phyloP scores from a whole-genome alignment of 345 rosid genomes.

The Sapria himalayana region DNA sequence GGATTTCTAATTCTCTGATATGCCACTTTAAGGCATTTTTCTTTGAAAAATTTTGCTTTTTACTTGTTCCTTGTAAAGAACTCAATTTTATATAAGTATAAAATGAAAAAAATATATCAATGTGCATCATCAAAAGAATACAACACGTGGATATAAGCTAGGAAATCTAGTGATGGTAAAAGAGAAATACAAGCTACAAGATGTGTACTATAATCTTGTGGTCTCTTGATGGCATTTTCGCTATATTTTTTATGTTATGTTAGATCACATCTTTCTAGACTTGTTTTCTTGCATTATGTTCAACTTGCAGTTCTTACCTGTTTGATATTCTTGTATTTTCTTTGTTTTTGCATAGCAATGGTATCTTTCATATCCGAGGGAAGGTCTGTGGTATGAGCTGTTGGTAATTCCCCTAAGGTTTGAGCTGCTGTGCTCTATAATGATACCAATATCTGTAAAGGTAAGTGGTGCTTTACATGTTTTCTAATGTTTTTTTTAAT shows the following conservation, averaged over 20 bases:
- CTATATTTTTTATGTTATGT: too few relatives aligned
- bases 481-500: neutral
- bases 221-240: too few relatives aligned
- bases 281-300: constrained; percentile 1
- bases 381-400: constrained; percentile 92
- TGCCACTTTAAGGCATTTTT: too few relatives aligned
- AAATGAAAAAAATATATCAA: too few relatives aligned
- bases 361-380: constrained; percentile 78
- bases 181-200: too few relatives aligned
- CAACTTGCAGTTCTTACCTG: constrained; percentile 1
- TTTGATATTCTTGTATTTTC: constrained; percentile 1
- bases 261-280: constrained; percentile 1
- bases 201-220: too few relatives aligned
- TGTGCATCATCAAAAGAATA: too few relatives aligned
- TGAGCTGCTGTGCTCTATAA: constrained; percentile 95
- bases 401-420: constrained; percentile 87
- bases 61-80: too few relatives aligned
- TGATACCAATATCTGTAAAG: constrained; percentile 98
- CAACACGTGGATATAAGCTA: too few relatives aligned
- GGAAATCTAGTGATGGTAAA: too few relatives aligned
- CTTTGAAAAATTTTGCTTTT: too few relatives aligned
- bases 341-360: constrained; percentile 74
- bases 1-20: neutral
- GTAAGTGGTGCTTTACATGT: constrained; percentile 15
- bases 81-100: too few relatives aligned